Percentiles rank a stretch among this genome's conserved stretches.
Evolutionary conservation across 495 filamentous ascomycete genomes (phyloP).

Genomic region (Penicillium odoratum): DNA sequence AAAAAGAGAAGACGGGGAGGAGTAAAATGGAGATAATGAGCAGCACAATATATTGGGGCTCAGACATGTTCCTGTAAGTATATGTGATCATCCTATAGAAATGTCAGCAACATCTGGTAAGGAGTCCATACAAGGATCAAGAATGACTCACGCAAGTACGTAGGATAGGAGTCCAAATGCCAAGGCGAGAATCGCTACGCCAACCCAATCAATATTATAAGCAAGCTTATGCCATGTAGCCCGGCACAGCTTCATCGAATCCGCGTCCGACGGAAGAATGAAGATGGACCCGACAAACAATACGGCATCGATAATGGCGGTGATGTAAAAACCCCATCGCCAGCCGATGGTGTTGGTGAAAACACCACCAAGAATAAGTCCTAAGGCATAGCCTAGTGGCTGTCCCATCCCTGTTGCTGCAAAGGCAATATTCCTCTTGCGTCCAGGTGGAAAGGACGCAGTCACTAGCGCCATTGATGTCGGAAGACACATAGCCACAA

Average conservation of each 20-base stretch:
- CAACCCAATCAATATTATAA: conserved; percentile 49
- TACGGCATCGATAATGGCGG: conserved; percentile 15
- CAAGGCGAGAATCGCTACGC: conserved; percentile 34
- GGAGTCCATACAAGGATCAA: background rate
- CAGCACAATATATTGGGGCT: background rate
- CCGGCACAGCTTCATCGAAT: background rate
- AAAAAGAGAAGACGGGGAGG: conserved; percentile 40
- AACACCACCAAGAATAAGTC: conserved; percentile 47
- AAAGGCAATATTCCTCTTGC: conserved; percentile 45
- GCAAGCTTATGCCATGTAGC: background rate
- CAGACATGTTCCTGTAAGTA: background rate
- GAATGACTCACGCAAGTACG: conserved; percentile 39
- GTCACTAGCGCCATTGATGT: conserved; percentile 49
- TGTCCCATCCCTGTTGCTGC: conserved; percentile 45
- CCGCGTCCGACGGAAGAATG: background rate
- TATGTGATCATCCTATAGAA: background rate
- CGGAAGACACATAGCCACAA: conserved; percentile 47
- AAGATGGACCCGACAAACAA: background rate
- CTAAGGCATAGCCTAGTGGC: conserved; percentile 46
- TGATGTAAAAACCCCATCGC: conserved; percentile 47
- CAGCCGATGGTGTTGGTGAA: conserved; percentile 49
- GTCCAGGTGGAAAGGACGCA: conserved; percentile 37
- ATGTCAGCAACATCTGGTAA: background rate
- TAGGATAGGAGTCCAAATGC: conserved; percentile 44
- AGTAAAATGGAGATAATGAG: conserved; percentile 14